Evolutionary conservation across 345 rosid genomes (phyloP).

Genomic region (Gossypium herbaceum): DNA sequence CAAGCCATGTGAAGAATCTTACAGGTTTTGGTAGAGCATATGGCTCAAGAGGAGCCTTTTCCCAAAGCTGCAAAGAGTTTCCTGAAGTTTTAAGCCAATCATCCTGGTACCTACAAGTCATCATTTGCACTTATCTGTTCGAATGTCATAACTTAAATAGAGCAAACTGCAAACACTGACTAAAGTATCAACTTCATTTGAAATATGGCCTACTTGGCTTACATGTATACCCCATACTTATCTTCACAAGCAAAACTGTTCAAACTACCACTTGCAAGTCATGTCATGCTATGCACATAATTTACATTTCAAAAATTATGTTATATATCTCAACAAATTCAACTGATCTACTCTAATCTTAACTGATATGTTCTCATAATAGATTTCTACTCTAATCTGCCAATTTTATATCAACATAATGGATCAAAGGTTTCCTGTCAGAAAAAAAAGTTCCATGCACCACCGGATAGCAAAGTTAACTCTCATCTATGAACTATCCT

Average conservation of each 20-base stretch:
- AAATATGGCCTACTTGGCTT: neutral
- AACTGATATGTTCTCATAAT: neutral
- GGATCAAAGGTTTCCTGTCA: neutral
- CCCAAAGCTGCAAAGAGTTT: slow-evolving; percentile 83
- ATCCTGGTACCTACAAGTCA: slow-evolving; percentile 79
- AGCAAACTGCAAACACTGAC: slow-evolving; percentile 4
- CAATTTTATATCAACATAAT: neutral
- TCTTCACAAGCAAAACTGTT: neutral
- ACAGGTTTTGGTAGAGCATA: slow-evolving; percentile 84
- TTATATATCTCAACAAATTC: neutral
- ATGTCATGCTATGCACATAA: neutral
- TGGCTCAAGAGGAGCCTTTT: slow-evolving; percentile 98
- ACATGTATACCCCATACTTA: neutral
- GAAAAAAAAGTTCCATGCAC: slow-evolving; percentile 1
- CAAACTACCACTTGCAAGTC: neutral
- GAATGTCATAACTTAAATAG: neutral
- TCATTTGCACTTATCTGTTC: slow-evolving; percentile 7
- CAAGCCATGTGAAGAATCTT: slow-evolving; percentile 27
- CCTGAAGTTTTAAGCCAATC: slow-evolving; percentile 96
- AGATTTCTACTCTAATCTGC: too few relatives aligned
- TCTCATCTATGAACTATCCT: neutral
- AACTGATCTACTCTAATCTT: neutral
- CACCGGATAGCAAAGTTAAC: neutral
- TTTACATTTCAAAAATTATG: neutral
- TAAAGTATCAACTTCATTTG: neutral